Percentiles rank a stretch among this genome's conserved stretches.
phyloP scores from a whole-genome alignment of 257 asterid species.

The Oldenlandia corymbosa region DNA sequence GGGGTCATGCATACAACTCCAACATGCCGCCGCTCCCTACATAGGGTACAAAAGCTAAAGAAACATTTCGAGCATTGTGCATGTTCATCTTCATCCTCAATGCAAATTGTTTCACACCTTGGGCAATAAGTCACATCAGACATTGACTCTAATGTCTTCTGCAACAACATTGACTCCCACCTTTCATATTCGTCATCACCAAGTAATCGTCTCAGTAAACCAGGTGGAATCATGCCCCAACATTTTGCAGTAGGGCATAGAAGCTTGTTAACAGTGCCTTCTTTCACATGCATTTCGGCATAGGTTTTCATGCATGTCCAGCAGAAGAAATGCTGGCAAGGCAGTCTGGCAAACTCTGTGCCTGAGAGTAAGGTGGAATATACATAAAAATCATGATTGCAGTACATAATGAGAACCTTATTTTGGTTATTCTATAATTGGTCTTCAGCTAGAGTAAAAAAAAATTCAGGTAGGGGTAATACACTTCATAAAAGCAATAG shows the following conservation, averaged over 20 bases:
- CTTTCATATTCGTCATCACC: constrained; percentile 64
- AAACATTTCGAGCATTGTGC: constrained; percentile 87
- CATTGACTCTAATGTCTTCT: constrained; percentile 82
- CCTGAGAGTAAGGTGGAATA: constrained; percentile 38
- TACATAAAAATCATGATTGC: not conserved
- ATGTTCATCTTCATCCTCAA: constrained; percentile 71
- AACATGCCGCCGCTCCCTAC: constrained; percentile 74
- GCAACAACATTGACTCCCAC: constrained; percentile 72
- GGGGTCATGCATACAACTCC: constrained; percentile 74
- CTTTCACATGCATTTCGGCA: constrained; percentile 62
- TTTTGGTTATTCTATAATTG: not conserved
- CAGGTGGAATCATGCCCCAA: constrained; percentile 84
- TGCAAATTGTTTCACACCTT: constrained; percentile 85
- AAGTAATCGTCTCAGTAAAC: constrained; percentile 61
- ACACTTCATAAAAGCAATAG: not conserved
- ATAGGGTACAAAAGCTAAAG: constrained; percentile 82
- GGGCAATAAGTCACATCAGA: constrained; percentile 85
- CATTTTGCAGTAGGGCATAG: constrained; percentile 78
- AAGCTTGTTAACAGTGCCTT: constrained; percentile 72
- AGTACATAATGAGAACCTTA: not conserved
- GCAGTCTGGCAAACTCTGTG: constrained; percentile 65
- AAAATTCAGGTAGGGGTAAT: not conserved
- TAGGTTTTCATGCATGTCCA: constrained; percentile 67
- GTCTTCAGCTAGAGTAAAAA: not conserved
- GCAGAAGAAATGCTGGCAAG: constrained; percentile 83